These are phyloP conservation scores for Phlebiopsis gigantea DNA, from an alignment of 768 basidiomycete genomes.

Conservation along the genomic window DNA sequence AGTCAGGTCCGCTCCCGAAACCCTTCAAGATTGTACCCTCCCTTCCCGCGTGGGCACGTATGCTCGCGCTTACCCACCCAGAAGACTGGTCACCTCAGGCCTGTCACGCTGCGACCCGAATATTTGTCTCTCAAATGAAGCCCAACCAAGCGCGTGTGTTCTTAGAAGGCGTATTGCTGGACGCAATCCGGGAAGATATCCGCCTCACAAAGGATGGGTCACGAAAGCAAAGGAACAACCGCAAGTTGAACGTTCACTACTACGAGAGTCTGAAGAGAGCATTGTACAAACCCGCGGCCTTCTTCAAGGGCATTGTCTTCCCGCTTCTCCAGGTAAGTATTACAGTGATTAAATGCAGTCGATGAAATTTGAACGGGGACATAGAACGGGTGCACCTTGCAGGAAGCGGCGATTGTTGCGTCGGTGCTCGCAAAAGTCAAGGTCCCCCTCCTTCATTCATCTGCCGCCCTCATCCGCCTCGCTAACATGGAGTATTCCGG, in stretches of 20 bases:
- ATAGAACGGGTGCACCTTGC: slow-evolving; percentile 79
- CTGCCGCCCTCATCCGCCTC: slow-evolving; percentile 88
- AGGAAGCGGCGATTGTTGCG: slow-evolving; percentile 91
- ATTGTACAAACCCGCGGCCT: slow-evolving; percentile 94
- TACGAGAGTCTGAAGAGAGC: slow-evolving; percentile 91
- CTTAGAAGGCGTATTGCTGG: slow-evolving; percentile 85
- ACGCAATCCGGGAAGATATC: slow-evolving; percentile 88
- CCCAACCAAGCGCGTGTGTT: slow-evolving; percentile 91
- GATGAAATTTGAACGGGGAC: neutral
- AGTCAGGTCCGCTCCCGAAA: slow-evolving; percentile 92
- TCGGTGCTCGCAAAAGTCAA: slow-evolving; percentile 88
- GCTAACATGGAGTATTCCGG: slow-evolving; percentile 97
- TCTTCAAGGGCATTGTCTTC: slow-evolving; percentile 97
- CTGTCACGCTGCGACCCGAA: slow-evolving; percentile 88
- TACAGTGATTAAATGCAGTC: neutral
- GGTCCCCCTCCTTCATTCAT: slow-evolving; percentile 94
- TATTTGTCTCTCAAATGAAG: slow-evolving; percentile 96
- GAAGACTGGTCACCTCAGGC: slow-evolving; percentile 96
- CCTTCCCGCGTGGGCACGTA: slow-evolving; percentile 91
- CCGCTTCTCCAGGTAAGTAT: slow-evolving; percentile 59
- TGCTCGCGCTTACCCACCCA: slow-evolving; percentile 88
- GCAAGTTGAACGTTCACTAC: slow-evolving; percentile 89
- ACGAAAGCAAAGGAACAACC: slow-evolving; percentile 40
- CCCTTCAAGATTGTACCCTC: slow-evolving; percentile 98
- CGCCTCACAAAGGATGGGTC: slow-evolving; percentile 34